Conservation (phyloP, 495 filamentous ascomycete genomes). For the Talaromyces stipitatus region DNA sequence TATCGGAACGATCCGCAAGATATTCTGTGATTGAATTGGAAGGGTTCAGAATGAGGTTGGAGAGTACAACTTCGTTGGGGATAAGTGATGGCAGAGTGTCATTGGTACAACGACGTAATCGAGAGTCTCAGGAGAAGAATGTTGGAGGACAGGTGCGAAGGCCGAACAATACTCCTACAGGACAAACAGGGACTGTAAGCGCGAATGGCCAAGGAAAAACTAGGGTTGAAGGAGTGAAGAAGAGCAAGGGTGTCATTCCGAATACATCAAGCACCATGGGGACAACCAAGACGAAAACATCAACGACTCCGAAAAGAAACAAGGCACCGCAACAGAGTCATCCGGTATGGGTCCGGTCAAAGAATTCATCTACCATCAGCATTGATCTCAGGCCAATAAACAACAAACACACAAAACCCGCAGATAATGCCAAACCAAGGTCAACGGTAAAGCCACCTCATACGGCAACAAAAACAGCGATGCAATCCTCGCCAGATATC, state of each 20-base stretch:
- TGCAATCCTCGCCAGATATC: neutral
- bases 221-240: neutral
- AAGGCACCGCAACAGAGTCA: neutral
- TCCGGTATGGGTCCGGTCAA: constrained; percentile 1
- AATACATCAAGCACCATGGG: neutral
- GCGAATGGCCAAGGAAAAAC: neutral
- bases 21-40: neutral
- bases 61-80: neutral
- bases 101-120: neutral
- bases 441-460: neutral
- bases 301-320: neutral
- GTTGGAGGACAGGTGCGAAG: neutral
- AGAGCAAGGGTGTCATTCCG: neutral
- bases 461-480: neutral
- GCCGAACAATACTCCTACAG: neutral
- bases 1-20: neutral
- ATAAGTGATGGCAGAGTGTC: neutral
- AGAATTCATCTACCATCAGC: neutral
- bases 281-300: neutral
- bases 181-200: neutral
- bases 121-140: neutral
- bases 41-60: neutral
- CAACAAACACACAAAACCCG: neutral
- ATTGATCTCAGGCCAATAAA: neutral
- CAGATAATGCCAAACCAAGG: neutral